Percentiles rank a stretch among this genome's conserved stretches.
These are phyloP conservation scores for Trifolium subterraneum DNA, from an alignment of 306 rosid species.

Conservation along the genomic window DNA sequence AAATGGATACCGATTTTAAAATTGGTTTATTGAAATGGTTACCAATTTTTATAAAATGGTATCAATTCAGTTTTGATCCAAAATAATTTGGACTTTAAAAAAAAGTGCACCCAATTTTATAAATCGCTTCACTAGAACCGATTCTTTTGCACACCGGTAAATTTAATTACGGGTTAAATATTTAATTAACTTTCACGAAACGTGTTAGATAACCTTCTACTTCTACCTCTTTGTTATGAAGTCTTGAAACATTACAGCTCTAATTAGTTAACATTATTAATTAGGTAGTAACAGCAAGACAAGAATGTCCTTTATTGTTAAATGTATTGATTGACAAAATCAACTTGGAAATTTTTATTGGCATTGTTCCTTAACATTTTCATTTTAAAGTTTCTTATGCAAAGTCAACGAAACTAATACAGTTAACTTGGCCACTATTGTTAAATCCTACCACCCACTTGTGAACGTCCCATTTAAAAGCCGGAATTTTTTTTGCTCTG, in stretches of 20 bases:
- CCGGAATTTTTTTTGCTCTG: no score
- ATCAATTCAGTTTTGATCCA: no score
- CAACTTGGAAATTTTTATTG: conserved; percentile 23
- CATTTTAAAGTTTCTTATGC: neutral
- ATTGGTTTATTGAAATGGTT: no score
- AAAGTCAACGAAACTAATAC: conserved; percentile 37
- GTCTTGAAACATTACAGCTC: conserved; percentile 41
- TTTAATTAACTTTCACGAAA: conserved; percentile 11
- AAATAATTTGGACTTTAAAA: no score
- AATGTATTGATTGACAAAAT: conserved; percentile 30
- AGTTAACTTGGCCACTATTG: conserved; percentile 21
- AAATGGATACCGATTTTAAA: no score
- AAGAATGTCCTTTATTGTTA: conserved; percentile 32
- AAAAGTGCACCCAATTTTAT: no score
- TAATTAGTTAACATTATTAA: conserved; percentile 6
- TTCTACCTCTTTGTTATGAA: conserved; percentile 38
- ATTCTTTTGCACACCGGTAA: no score
- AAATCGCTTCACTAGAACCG: no score
- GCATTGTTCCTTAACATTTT: conserved; percentile 14
- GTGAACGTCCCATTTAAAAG: no score
- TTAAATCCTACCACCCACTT: no score
- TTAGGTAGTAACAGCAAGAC: conserved; percentile 30
- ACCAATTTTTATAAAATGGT: no score
- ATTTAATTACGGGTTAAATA: no score
- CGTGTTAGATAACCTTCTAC: conserved; percentile 25